Base-by-base conservation (phyloP, 202 grass and related monocot genomes). In the Zoysia matrella region DNA sequence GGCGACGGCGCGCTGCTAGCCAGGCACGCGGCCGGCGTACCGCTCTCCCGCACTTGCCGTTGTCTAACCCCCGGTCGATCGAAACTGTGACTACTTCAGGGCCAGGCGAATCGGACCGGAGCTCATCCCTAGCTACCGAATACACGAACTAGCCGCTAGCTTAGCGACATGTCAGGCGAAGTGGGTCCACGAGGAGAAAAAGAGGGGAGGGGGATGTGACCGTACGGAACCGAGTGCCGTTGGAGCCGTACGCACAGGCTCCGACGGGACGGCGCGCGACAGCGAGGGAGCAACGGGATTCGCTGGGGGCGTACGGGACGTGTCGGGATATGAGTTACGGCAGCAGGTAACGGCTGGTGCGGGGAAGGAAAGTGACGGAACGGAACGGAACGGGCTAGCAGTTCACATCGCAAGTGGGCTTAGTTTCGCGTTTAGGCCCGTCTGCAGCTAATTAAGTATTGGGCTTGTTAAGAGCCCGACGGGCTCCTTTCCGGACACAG, bases 1-100 rank as follows among this genome's bases (percentile, higher is more conserved):
- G 75, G 65, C 49, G 42, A 79, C 14, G 15, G 70, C 81, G 69
- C 7, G 56, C 1, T 1, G n/a, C 54, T 22, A 7, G 15, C 10
- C 30, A 30, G 7, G 16, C 7, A 61, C 58, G 58, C 58, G 58
- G 58, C 58, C 15, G 12, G 76, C 81, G 69, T 57, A 84, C 64
- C 76, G 54, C 64, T 63, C 22, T 14, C 69, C 54, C 64, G 76
- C 49, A 44, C 76, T 55, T 16, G 65, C 45, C 1, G 5, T 4
- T 52, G 50, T 83, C 69, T 69, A 62, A 70, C 46, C 46, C 1
- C 30, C 30, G 4, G 67, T 78, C 43, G 44, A 63, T n/a, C 11
- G 30, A 36, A 36, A 36, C 30, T 36, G 0, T 1, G 55, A 9
- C 58, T 30, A 61, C 36, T 36, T 61, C 58, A 30, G 58, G 58